phyloP scores from a whole-genome alignment of 495 filamentous ascomycete species.

The Penicillium fimorum region DNA sequence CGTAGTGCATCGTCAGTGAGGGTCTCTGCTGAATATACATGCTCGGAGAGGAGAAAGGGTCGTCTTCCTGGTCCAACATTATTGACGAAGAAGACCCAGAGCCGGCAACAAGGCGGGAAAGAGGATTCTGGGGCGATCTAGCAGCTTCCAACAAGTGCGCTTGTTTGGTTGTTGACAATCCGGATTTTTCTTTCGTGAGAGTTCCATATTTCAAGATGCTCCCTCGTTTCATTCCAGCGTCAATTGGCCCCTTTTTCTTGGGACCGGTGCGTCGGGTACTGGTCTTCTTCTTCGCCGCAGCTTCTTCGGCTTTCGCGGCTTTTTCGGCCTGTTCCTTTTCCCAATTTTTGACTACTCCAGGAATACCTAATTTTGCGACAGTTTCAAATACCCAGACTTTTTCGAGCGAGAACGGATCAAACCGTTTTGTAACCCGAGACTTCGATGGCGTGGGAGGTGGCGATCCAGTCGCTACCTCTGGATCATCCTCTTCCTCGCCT shows the following conservation, averaged over 20 bases:
- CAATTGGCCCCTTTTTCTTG: conserved; percentile 44
- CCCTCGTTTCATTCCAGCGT: conserved; percentile 45
- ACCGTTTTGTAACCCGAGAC: conserved; percentile 56
- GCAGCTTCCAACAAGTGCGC: conserved; percentile 36
- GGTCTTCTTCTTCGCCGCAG: conserved; percentile 33
- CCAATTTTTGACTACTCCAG: conserved; percentile 73
- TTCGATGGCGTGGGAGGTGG: conserved; percentile 26
- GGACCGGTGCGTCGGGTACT: conserved; percentile 31
- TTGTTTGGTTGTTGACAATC: conserved; percentile 34
- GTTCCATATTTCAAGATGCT: conserved; percentile 49
- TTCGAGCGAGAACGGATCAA: conserved; percentile 62
- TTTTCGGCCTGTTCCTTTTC: conserved; percentile 57
- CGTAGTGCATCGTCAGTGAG: background rate
- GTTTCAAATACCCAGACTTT: conserved; percentile 77
- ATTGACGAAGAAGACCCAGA: conserved; percentile 10
- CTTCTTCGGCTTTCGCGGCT: conserved; percentile 22
- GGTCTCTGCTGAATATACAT: conserved; percentile 19
- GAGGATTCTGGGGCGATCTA: conserved; percentile 19
- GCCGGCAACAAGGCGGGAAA: background rate
- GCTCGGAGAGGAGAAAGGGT: conserved; percentile 19
- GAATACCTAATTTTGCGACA: conserved; percentile 66
- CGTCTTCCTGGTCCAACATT: conserved; percentile 12
- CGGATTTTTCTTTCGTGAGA: conserved; percentile 41
- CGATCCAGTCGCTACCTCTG: conserved; percentile 36
- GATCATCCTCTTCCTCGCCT: conserved; percentile 55